Base-by-base conservation (phyloP, 768 basidiomycete genomes). In the Astraeus odoratus region DNA sequence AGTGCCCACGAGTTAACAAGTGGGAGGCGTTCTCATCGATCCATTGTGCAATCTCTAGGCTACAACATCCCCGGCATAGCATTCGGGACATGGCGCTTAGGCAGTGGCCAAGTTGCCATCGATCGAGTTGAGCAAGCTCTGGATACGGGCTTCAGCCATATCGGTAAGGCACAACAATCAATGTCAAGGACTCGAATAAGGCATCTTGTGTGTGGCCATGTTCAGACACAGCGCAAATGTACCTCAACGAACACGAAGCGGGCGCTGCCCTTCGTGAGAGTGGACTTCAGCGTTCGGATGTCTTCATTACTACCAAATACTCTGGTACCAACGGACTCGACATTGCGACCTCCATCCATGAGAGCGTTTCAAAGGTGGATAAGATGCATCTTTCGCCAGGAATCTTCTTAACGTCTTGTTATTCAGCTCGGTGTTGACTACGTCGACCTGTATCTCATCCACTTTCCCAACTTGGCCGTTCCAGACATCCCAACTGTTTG, bases 371-470 rank as follows among this genome's bases (percentile, higher is more conserved):
- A 47, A 75, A 75, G 35, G 80, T 80, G 49, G 34, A 75, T 59
- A 25, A 23, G 29, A n/a, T 23, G n/a, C 1, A 24, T 19, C 7
- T 25, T 23, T 12, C 18, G 13, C 15, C 13, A 18, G 16, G 35
- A n/a, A 15, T 39, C 23, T 10, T 42, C 16, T 31, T 39, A 10
- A 46, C 8, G 1, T 10, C 13, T 24, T 40, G 18, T 46, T 2
- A 34, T 35, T 10, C 51, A 85, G 83, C 70, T 86, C 18, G 81
- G 78, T 0, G 66, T 86, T 4, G 55, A 68, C 1, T 81, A 81
- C 51, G 73, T 86, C 10, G 83, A 89, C 59, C 59, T 86, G 30
- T 87, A 87, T 60, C 74, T 86, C 33, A 79, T 86, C 38, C 83
- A 86, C 58, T 53, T 60, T 44, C 81, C 82, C 6, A 54, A 66